A percentile compares a stretch with the other conserved stretches of the same genome.
Conservation (phyloP, 495 filamentous ascomycete species). For the Echria macrotheca region DNA sequence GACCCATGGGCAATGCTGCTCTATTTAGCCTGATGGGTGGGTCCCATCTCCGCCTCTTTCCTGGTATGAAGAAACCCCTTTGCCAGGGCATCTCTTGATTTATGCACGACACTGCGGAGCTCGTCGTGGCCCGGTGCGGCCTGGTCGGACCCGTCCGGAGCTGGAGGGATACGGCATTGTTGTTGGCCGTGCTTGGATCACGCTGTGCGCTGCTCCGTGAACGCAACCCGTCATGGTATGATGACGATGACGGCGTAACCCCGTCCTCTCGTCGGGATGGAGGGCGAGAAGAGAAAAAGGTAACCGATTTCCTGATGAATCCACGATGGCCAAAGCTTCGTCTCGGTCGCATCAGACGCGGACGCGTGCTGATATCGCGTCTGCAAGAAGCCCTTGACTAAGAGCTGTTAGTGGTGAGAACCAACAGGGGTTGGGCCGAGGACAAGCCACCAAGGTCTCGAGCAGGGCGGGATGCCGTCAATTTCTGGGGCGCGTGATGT, state of each 20-base stretch:
- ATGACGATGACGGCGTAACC: conserved; percentile 11
- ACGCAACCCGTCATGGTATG: neutral
- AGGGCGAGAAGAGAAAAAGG: neutral
- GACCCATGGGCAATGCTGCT: neutral
- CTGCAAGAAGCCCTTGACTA: conserved; percentile 1
- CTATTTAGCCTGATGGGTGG: conserved; percentile 15
- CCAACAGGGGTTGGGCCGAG: neutral
- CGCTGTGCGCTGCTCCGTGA: neutral
- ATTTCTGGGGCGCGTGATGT: conserved; percentile 27
- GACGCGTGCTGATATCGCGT: conserved; percentile 9
- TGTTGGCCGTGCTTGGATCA: no score
- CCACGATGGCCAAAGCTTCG: conserved; percentile 5
- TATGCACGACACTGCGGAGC: conserved; percentile 14
- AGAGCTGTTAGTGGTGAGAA: conserved; percentile 7
- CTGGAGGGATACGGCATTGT: neutral
- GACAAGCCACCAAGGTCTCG: neutral
- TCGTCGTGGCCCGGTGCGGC: conserved; percentile 6
- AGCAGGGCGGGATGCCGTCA: conserved; percentile 15
- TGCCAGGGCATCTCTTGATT: neutral
- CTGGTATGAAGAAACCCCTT: conserved; percentile 5
- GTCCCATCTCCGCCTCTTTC: neutral
- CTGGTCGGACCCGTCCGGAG: neutral
- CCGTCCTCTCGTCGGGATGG: neutral
- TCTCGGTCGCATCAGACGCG: no score
- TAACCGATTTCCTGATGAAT: neutral